Percentiles rank a stretch among this genome's conserved stretches.
phyloP scores from a whole-genome alignment of 257 asterid genomes.

The Solanum rostratum region DNA sequence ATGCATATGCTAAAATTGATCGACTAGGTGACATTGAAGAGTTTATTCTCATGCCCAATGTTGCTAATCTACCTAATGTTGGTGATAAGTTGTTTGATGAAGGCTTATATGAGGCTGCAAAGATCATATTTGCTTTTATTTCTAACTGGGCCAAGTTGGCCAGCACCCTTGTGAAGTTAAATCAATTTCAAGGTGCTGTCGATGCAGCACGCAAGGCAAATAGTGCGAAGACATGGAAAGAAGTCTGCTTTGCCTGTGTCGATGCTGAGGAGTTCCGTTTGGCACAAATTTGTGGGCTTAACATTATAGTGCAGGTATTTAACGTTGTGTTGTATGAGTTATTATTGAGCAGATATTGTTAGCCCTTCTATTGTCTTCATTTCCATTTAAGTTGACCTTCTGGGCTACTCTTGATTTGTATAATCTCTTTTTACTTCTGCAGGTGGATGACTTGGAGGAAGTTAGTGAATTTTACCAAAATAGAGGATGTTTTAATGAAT shows the following conservation, averaged over 20 bases:
- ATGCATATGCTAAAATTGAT: constrained; percentile 96
- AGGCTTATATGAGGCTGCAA: constrained; percentile 94
- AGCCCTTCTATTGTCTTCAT: neutral
- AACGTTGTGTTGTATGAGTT: neutral
- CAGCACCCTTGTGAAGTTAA: constrained; percentile 70
- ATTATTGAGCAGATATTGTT: neutral
- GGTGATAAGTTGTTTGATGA: constrained; percentile 98
- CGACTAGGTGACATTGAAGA: constrained; percentile 92
- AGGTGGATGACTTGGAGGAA: constrained; percentile 99
- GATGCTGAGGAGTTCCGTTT: constrained; percentile 99
- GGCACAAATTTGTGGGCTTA: constrained; percentile 99
- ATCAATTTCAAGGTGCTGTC: constrained; percentile 97
- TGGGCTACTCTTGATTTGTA: neutral
- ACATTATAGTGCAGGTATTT: constrained; percentile 91
- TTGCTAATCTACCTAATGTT: constrained; percentile 94
- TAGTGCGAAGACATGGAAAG: constrained; percentile 98
- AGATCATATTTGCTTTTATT: constrained; percentile 81
- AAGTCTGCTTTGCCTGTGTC: constrained; percentile 97
- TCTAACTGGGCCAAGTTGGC: constrained; percentile 99
- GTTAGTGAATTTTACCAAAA: constrained; percentile 96
- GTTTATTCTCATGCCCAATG: constrained; percentile 97
- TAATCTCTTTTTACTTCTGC: neutral
- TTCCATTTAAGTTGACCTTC: neutral
- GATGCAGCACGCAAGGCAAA: constrained; percentile 99
- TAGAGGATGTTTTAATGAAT: constrained; percentile 96